Conservation (phyloP, 164 flowering plant species). For the Liquidambar formosana region DNA sequence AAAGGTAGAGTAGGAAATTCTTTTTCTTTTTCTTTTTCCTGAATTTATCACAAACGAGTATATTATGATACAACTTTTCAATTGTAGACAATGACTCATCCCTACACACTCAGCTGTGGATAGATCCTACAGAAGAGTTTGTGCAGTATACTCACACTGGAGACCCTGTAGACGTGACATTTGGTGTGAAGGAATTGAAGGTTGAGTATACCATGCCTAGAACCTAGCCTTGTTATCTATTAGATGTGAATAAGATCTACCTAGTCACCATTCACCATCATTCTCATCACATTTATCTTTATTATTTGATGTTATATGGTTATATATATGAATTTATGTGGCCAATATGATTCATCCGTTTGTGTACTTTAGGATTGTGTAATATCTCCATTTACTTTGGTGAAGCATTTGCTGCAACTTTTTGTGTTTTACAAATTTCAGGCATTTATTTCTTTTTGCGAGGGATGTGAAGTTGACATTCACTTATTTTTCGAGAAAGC, state of each 20-base stretch:
- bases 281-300: background rate
- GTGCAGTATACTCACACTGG: constrained; percentile 80
- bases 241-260: background rate
- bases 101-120: constrained; percentile 94
- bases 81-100: constrained; percentile 77
- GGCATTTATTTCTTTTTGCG: constrained; percentile 95
- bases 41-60: background rate
- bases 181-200: constrained; percentile 92
- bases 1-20: constrained; percentile 55
- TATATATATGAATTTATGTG: background rate
- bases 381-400: background rate
- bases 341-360: background rate
- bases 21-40: background rate
- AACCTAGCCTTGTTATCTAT: background rate
- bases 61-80: constrained; percentile 12
- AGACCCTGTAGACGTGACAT: constrained; percentile 90
- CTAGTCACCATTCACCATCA: background rate
- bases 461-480: constrained; percentile 94
- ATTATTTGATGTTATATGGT: background rate
- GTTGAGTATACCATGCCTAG: constrained; percentile 24
- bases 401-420: constrained; percentile 9
- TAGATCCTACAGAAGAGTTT: constrained; percentile 95
- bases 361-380: background rate
- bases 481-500: constrained; percentile 91
- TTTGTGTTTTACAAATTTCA: constrained; percentile 30